Evolutionary conservation across 495 filamentous ascomycete genomes (phyloP).

Genomic region (Opeltia flavorubescens): DNA sequence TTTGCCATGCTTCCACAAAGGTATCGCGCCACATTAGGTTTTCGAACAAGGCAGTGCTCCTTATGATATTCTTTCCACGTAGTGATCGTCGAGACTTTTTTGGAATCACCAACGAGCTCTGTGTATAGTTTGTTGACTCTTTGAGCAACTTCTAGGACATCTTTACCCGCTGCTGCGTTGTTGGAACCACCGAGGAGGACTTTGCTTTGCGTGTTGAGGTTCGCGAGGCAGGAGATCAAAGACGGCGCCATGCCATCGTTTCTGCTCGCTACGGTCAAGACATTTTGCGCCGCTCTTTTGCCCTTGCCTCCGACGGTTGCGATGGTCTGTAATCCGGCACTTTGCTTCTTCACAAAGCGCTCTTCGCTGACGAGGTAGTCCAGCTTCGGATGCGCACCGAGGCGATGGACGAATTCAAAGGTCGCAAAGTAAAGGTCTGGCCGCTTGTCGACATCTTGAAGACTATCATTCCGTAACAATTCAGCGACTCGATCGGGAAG

Average conservation of each 20-base stretch:
- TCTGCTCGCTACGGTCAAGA: neutral
- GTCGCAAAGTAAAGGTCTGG: slow-evolving; percentile 15
- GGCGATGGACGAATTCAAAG: slow-evolving; percentile 13
- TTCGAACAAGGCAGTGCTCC: slow-evolving; percentile 6
- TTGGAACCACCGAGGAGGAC: slow-evolving; percentile 14
- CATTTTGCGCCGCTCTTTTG: neutral
- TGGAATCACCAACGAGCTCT: neutral
- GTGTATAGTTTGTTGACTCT: slow-evolving; percentile 10
- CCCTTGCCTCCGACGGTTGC: slow-evolving; percentile 5
- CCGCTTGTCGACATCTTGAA: slow-evolving; percentile 21
- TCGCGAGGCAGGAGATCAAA: slow-evolving; percentile 13
- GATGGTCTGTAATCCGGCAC: slow-evolving; percentile 12
- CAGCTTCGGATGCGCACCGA: slow-evolving; percentile 8
- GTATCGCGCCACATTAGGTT: neutral
- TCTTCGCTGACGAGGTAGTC: slow-evolving; percentile 8
- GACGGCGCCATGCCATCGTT: slow-evolving; percentile 7
- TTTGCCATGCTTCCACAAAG: neutral
- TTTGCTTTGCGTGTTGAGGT: slow-evolving; percentile 17
- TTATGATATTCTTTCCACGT: slow-evolving; percentile 21
- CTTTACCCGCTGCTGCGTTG: slow-evolving; percentile 12
- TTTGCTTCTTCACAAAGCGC: slow-evolving; percentile 9
- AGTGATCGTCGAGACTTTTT: slow-evolving; percentile 5
- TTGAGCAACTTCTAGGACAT: slow-evolving; percentile 8
- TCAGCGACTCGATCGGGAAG: slow-evolving; percentile 17
- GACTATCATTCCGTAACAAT: slow-evolving; percentile 21